phyloP scores from a whole-genome alignment of 768 basidiomycete species.

The Rhodosporidiobolus sp. region DNA sequence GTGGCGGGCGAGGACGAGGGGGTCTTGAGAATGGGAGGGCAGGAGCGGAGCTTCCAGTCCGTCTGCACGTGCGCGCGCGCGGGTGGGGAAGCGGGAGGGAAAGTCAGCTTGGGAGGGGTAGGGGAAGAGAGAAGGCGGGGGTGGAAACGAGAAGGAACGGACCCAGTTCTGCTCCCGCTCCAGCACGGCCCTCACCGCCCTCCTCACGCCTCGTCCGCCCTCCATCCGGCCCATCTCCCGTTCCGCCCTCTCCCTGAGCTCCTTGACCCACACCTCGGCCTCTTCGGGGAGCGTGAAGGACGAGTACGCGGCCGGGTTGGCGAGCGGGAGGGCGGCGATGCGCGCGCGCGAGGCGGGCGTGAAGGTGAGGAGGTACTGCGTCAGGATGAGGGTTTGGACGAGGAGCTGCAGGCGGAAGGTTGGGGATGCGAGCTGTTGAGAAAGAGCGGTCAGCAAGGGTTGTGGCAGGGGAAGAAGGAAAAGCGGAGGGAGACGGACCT shows the following conservation, averaged over 20 bases:
- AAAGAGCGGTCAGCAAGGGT: conserved; percentile 21
- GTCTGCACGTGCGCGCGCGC: conserved; percentile 50
- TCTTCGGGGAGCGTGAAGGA: conserved; percentile 49
- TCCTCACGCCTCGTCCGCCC: conserved; percentile 66
- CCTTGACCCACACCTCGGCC: conserved; percentile 69
- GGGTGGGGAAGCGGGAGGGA: background rate
- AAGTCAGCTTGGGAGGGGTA: background rate
- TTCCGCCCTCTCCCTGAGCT: conserved; percentile 59
- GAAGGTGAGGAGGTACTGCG: conserved; percentile 60
- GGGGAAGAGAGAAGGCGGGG: too few species aligned
- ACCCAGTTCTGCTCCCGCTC: conserved; percentile 84
- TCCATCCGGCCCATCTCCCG: conserved; percentile 57
- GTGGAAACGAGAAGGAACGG: background rate
- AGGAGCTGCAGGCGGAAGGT: conserved; percentile 90
- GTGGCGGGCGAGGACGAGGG: conserved; percentile 54
- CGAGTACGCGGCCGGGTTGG: conserved; percentile 30
- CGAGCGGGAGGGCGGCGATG: conserved; percentile 54
- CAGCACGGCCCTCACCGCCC: conserved; percentile 67
- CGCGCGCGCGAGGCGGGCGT: conserved; percentile 64
- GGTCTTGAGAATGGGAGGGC: conserved; percentile 68
- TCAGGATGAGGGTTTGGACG: conserved; percentile 58
- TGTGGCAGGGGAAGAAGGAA: conserved; percentile 1
- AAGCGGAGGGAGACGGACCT: conserved; percentile 56
- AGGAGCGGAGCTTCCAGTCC: conserved; percentile 80
- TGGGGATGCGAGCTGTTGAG: conserved; percentile 81